A percentile compares a stretch with the other conserved stretches of the same genome.
These are phyloP conservation scores for Penicillium polonicum DNA, from an alignment of 2,329 filamentous ascomycete species.

Conservation along the genomic window DNA sequence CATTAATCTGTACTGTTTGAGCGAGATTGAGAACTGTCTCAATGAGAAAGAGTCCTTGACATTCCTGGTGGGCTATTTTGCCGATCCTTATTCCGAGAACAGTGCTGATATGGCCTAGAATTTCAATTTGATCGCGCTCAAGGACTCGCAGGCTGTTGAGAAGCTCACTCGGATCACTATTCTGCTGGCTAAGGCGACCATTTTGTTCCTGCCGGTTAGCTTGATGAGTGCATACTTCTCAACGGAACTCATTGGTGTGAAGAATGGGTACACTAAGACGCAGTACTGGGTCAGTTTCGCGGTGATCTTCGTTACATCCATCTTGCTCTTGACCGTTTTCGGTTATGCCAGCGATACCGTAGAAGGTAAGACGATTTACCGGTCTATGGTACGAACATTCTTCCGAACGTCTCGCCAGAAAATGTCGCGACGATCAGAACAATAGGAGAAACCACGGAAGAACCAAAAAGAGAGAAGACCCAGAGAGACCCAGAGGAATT, in stretches of 20 bases:
- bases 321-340: conserved; percentile 58
- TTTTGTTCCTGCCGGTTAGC: conserved; percentile 72
- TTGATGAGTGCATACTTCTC: conserved; percentile 75
- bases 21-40: conserved; percentile 63
- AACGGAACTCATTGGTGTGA: conserved; percentile 60
- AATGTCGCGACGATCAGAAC: conserved; percentile 13
- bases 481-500: neutral
- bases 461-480: neutral
- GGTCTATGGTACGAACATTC: conserved; percentile 41
- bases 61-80: conserved; percentile 55
- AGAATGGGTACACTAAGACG: conserved; percentile 56
- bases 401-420: conserved; percentile 34
- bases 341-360: conserved; percentile 58
- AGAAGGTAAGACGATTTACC: conserved; percentile 55
- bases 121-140: conserved; percentile 74
- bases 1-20: conserved; percentile 61
- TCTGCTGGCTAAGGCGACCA: conserved; percentile 70
- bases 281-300: conserved; percentile 70
- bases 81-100: neutral
- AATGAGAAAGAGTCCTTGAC: conserved; percentile 70
- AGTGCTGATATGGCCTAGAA: conserved; percentile 51
- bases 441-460: neutral
- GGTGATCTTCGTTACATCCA: conserved; percentile 60
- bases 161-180: conserved; percentile 70
- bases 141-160: conserved; percentile 70